phyloP scores from a whole-genome alignment of 2,329 filamentous ascomycete genomes.

The Aspergillus sp. region DNA sequence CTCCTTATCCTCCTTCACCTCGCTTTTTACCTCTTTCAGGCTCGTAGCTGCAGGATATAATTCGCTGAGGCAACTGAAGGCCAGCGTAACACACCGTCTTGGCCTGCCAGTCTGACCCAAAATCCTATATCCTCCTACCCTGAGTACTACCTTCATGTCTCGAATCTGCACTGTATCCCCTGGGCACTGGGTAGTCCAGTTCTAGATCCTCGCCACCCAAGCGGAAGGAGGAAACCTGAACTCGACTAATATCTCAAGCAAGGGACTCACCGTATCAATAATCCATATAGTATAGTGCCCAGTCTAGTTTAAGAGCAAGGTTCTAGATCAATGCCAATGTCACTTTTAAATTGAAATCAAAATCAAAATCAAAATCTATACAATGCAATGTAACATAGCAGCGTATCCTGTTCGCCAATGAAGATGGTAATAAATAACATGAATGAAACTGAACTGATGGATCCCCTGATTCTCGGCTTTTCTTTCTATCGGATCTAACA shows the following conservation, averaged over 20 bases:
- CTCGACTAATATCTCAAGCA: neutral
- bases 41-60: neutral
- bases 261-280: neutral
- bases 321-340: neutral
- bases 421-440: neutral
- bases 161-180: too few relatives aligned
- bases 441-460: neutral
- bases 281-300: neutral
- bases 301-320: neutral
- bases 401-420: conserved; percentile 4
- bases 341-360: neutral
- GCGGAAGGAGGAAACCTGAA: neutral
- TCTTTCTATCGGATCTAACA: neutral
- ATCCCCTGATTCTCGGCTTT: neutral
- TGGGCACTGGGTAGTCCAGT: neutral
- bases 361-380: neutral
- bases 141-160: too few relatives aligned
- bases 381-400: neutral
- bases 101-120: neutral
- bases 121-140: neutral
- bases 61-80: too few relatives aligned
- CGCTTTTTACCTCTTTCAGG: neutral
- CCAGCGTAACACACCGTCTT: neutral
- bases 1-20: neutral
- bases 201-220: neutral